phyloP scores from a whole-genome alignment of 108 stramenopile genomes.

The Nitzschia sp. region DNA sequence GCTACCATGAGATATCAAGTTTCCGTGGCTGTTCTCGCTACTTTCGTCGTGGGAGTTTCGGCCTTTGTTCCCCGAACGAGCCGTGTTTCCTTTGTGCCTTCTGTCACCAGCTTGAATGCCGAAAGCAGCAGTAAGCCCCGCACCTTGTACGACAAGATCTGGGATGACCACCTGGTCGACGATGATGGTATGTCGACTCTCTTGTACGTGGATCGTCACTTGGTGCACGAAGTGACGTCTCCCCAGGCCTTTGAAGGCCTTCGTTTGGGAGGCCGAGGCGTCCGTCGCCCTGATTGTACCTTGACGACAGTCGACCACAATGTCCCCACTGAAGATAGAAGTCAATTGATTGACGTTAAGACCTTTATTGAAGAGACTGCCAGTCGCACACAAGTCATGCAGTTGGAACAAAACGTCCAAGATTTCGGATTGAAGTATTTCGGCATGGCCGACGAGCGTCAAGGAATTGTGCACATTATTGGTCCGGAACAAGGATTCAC shows the following conservation, averaged over 20 bases:
- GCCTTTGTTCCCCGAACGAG: conserved; percentile 6
- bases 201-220: conserved; percentile 92
- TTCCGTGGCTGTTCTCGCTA: neutral
- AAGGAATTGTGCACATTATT: conserved; percentile 96
- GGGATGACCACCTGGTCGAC: conserved; percentile 86
- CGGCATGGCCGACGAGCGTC: conserved; percentile 92
- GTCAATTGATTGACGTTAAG: conserved; percentile 55
- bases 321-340: conserved; percentile 87
- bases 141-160: conserved; percentile 94
- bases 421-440: conserved; percentile 94
- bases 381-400: conserved; percentile 82
- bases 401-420: conserved; percentile 78
- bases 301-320: conserved; percentile 95
- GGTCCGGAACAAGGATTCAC: conserved; percentile 97
- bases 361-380: conserved; percentile 86
- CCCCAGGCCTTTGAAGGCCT: conserved; percentile 97
- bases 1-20: neutral
- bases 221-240: conserved; percentile 92
- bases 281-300: conserved; percentile 94
- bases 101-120: conserved; percentile 5
- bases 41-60: neutral
- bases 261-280: conserved; percentile 71
- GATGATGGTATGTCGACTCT: conserved; percentile 84
- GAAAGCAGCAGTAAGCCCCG: conserved; percentile 22
- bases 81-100: neutral